phyloP scores from a whole-genome alignment of 2,329 filamentous ascomycete genomes.

The Colletotrichum lini region DNA sequence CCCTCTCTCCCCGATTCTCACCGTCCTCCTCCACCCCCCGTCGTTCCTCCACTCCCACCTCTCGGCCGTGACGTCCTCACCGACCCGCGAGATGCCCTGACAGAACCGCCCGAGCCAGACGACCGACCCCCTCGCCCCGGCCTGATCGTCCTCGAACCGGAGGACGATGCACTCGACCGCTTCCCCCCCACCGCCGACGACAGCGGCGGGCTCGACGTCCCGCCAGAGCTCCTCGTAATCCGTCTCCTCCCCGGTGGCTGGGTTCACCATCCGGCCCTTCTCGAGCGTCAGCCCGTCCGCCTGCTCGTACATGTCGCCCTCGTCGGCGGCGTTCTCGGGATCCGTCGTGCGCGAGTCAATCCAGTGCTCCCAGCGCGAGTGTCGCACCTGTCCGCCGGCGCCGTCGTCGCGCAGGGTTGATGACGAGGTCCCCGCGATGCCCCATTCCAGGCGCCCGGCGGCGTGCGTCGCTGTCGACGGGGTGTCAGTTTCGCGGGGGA shows the following conservation, averaged over 20 bases:
- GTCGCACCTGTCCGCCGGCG: slow-evolving; percentile 47
- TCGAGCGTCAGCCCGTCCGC: slow-evolving; percentile 64
- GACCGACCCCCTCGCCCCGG: slow-evolving; percentile 62
- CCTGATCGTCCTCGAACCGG: slow-evolving; percentile 51
- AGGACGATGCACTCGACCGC: slow-evolving; percentile 56
- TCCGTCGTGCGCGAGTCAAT: slow-evolving; percentile 66
- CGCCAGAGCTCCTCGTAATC: slow-evolving; percentile 79
- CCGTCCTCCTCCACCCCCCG: slow-evolving; percentile 54
- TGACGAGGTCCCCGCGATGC: slow-evolving; percentile 70
- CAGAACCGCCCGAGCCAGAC: slow-evolving; percentile 67
- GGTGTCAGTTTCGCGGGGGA: slow-evolving; percentile 15
- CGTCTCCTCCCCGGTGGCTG: slow-evolving; percentile 62
- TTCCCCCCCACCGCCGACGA: slow-evolving; percentile 38
- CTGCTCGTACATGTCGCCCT: slow-evolving; percentile 68
- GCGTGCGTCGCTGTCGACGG: slow-evolving; percentile 5
- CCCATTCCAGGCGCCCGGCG: slow-evolving; percentile 71
- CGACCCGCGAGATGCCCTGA: slow-evolving; percentile 69
- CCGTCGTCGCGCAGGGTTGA: slow-evolving; percentile 50
- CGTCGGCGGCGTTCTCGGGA: slow-evolving; percentile 61
- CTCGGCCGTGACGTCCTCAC: slow-evolving; percentile 62
- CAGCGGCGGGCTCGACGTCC: slow-evolving; percentile 55
- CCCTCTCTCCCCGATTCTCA: slow-evolving; percentile 52
- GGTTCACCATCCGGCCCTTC: slow-evolving; percentile 72
- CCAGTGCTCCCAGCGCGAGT: slow-evolving; percentile 70
- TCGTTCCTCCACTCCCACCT: slow-evolving; percentile 64